Evolutionary conservation across 176 grass and related monocot species (phyloP), one percentile per base, ranked within the genome.

Genomic region (Coix lacrymajobi): DNA sequence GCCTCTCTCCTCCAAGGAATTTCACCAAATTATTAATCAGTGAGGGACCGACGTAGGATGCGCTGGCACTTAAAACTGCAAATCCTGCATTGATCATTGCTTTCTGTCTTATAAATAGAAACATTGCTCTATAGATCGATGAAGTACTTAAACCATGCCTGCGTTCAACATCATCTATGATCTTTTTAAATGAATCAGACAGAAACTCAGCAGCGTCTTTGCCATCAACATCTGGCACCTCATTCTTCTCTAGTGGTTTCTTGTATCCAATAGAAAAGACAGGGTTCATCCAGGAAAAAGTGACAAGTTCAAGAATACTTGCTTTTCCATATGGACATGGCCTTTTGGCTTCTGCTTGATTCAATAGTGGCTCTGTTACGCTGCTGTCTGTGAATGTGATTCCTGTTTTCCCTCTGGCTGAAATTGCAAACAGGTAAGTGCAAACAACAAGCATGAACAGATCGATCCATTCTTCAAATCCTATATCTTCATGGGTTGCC

Each of bases 201-300:
- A 90, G 64, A 41, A 90, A 87, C 39, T 86, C 89, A 3, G 93
- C 83, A 6, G 81, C 83, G 48, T 99, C 96, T 72, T 85, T 94
- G 62, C 36, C 78, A 82, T 90, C 81, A 37, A 99, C 25, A 80
- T 96, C 96, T 80, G 96, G 96, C 33, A 99, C 85, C 31, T 95
- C 91, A 88, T 90, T 80, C 43, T 88, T 88, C 37, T 96, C 96
- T 75, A 99, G 74, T 85, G 96, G 87, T 46, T 88, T 96, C 91
- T 92, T 92, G 69, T 92, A 88, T 90, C 96, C 96, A 17, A 39
- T 85, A 66, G 32, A 66, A 89, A 99, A 99, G 13, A 99, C 65
- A 69, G 96, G 96, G 66, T 79, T 93, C 86, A 99, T 89, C 93
- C 93, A 99, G 73, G 93, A 96, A 85, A 96, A 96, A 14, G 96